Conservation (phyloP, 192 early-diverging fungal genomes). For the Coemansia sp. region DNA sequence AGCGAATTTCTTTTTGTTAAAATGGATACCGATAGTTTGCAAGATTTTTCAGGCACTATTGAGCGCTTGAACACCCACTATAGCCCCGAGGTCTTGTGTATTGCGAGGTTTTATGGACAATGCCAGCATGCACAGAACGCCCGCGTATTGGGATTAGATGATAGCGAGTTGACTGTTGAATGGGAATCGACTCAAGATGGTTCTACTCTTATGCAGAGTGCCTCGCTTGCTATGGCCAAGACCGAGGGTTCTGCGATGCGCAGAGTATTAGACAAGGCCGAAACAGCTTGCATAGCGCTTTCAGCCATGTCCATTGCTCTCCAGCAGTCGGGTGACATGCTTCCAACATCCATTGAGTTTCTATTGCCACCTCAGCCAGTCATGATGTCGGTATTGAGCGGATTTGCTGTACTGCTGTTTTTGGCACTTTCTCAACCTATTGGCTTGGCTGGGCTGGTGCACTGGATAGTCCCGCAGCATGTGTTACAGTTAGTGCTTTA, state of each 20-base stretch:
- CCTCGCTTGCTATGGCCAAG: not conserved
- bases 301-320: not conserved
- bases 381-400: not conserved
- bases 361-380: not conserved
- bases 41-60: not conserved
- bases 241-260: not conserved
- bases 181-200: not conserved
- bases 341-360: not conserved
- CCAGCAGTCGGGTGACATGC: not conserved
- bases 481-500: not conserved
- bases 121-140: not conserved
- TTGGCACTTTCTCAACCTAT: too few species aligned
- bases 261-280: not conserved
- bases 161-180: not conserved
- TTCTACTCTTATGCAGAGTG: not conserved
- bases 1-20: not conserved
- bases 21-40: not conserved
- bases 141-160: not conserved
- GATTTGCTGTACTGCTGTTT: not conserved
- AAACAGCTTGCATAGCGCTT: not conserved
- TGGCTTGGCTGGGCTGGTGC: too few species aligned
- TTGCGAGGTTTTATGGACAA: conserved; percentile 1
- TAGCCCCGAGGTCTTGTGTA: not conserved
- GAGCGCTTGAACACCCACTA: not conserved
- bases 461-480: too few species aligned